Base-by-base conservation (phyloP, 139 green algal genomes). In the Volvox reticuliferus region DNA sequence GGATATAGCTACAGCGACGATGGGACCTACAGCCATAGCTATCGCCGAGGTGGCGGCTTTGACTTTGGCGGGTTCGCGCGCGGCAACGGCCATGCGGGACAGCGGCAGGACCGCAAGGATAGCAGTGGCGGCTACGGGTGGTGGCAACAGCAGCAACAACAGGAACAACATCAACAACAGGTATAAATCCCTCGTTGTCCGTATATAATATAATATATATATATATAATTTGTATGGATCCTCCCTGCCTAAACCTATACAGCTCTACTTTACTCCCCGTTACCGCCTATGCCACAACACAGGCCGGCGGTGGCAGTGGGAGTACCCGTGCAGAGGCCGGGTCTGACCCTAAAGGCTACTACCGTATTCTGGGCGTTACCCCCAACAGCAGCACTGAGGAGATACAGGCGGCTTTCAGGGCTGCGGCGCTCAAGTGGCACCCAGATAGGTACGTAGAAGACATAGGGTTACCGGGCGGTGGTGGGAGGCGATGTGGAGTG, bases 321-420 rank as follows among this genome's bases (percentile, higher is more conserved):
- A 2, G 65, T 24, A 73, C 65, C 20, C 2, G 71, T 35, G 75
- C 50, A 19, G 28, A 19, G 28, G 1, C 85, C 18, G 13, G 36
- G 17, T n/a, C 35, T 35, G 87, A 91, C 61, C 76, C 75, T 35
- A 21, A 32, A 26, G 76, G 87, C 76, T 79, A 86, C 76, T 91
- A 91, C 87, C 73, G 73, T 16, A 50, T 32, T 2, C 50, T 91
- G 33, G 87, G 62, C 13, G 61, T 91, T 33, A 26, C 17, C 33
- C 87, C 61, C 44, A 12, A 6, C 87, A 65, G 37, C 33, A 71
- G 61, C 87, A 85, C 67, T 12, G 37, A 79, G 33, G 79, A 91
- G 36, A 30, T 92, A 0, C 80, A 92, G 80, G 79, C 88, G 12
- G 88, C 88, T 0, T 92, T 84, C 80, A 65, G 88, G 6, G 80